phyloP scores from a whole-genome alignment of 2,329 filamentous ascomycete genomes.

The Cercospora zeina region DNA sequence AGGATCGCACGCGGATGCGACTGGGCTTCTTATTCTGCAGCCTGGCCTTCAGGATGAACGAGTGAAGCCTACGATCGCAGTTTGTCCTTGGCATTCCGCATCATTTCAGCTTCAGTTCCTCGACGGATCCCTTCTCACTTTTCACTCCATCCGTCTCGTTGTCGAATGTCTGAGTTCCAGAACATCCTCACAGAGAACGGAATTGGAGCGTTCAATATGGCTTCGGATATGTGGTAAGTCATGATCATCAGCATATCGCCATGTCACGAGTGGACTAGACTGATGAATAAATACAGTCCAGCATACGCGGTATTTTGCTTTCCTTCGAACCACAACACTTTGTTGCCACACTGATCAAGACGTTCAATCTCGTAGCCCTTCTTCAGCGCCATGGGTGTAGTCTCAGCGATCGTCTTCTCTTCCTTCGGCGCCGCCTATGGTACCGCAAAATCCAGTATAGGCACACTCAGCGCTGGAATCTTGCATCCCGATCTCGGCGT shows the following conservation, averaged over 20 bases:
- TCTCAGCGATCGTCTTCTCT: conserved; percentile 27
- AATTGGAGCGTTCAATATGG: background rate
- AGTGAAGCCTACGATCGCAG: background rate
- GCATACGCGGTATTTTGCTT: conserved; percentile 3
- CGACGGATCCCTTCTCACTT: background rate
- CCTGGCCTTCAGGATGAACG: background rate
- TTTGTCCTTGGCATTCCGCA: background rate
- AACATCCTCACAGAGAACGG: background rate
- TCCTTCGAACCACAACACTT: background rate
- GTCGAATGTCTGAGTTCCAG: background rate
- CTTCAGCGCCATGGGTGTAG: conserved; percentile 27
- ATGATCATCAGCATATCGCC: background rate
- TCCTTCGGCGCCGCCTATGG: conserved; percentile 26
- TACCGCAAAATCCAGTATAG: conserved; percentile 26
- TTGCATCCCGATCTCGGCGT: conserved; percentile 26
- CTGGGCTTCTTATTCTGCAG: conserved; percentile 1
- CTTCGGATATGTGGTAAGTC: conserved; percentile 12
- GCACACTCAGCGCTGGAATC: conserved; percentile 20
- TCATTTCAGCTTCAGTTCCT: background rate
- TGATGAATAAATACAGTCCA: background rate
- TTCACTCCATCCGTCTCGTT: background rate
- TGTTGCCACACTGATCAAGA: background rate
- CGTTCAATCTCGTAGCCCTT: conserved; percentile 18
- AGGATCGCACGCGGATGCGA: background rate
- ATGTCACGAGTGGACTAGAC: background rate